phyloP scores from a whole-genome alignment of 768 basidiomycete genomes.

The Mycena indigotica region DNA sequence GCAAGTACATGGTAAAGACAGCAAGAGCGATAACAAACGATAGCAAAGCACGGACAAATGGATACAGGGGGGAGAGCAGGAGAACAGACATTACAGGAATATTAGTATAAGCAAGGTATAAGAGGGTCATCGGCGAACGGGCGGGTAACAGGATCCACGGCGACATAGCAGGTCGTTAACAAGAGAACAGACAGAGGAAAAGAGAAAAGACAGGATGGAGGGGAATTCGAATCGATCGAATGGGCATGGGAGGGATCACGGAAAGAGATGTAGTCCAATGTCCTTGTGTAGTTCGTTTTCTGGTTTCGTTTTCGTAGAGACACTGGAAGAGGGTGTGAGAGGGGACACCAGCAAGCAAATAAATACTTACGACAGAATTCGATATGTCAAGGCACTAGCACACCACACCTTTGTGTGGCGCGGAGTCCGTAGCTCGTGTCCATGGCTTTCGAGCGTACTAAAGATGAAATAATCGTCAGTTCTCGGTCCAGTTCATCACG shows the following conservation, averaged over 20 bases:
- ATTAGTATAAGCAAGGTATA: neutral
- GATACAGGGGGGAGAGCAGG: neutral
- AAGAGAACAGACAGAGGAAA: slow-evolving; percentile 6
- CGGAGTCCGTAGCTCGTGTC: slow-evolving; percentile 8
- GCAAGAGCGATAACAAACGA: neutral
- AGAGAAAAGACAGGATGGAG: neutral
- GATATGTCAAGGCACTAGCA: neutral
- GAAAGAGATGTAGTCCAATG: neutral
- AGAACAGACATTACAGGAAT: neutral
- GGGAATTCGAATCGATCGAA: slow-evolving; percentile 22
- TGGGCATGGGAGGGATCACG: slow-evolving; percentile 5
- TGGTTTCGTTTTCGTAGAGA: neutral
- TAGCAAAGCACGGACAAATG: neutral
- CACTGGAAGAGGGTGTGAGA: neutral
- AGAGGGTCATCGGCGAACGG: neutral
- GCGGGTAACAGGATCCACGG: too few species aligned
- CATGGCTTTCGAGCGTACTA: slow-evolving; percentile 22
- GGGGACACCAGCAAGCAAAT: neutral
- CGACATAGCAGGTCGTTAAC: too few species aligned
- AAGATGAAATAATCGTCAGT: neutral
- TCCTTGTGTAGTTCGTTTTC: slow-evolving; percentile 3
- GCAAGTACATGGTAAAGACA: neutral
- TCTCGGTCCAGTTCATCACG: neutral
- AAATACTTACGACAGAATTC: neutral
- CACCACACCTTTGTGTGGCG: neutral